Base-by-base conservation (phyloP, 345 rosid species). In the Ricinus communis region DNA sequence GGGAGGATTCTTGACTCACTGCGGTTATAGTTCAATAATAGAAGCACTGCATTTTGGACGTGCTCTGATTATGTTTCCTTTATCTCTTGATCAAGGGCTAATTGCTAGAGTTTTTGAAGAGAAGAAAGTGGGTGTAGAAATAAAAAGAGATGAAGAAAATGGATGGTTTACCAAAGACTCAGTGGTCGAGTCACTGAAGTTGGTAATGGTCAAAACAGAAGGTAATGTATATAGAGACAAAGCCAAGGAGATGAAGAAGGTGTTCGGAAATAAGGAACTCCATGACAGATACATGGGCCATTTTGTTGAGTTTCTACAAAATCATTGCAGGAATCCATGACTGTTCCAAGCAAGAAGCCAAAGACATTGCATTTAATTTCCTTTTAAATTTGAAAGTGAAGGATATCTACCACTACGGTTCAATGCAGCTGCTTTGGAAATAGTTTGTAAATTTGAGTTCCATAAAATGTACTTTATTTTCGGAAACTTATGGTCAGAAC, bases 1-100 rank as follows among this genome's bases (percentile, higher is more conserved):
- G 15, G 85, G 85, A 0, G 85, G 85, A 25, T 84, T 81, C 60
- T 70, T 85, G 75, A 82, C 84, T 12, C 84, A 86, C 8, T 82
- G 76, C 19, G 85, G 85, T 1, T 86, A 81, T 83, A 80, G 76
- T 69, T 86, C 85, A 8, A 71, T 80, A 8, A 77, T 86, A 11
- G 90, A 86, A 51, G 87, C 83, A 5, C 62, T 78, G 33, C 68
- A 68, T 0, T 70, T 70, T 8, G 88, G 81, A 28, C 54, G 73
- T 41, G 73, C 78, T 41, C 64, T 84, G 55, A 72, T 86, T 8
- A 55, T 77, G 49, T 25, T 84, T 5, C 80, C 85, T 4, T 77
- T 84, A 38, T 14, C 73, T 63, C 71, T 76, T 41, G 88, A 83
- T 33, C 88, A 86, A 77, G 88, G 90, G 51, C 47, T 84, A 0